These are phyloP conservation scores for Trypanosoma platydactyli DNA, from an alignment of 208 protist genomes.

Conservation along the genomic window DNA sequence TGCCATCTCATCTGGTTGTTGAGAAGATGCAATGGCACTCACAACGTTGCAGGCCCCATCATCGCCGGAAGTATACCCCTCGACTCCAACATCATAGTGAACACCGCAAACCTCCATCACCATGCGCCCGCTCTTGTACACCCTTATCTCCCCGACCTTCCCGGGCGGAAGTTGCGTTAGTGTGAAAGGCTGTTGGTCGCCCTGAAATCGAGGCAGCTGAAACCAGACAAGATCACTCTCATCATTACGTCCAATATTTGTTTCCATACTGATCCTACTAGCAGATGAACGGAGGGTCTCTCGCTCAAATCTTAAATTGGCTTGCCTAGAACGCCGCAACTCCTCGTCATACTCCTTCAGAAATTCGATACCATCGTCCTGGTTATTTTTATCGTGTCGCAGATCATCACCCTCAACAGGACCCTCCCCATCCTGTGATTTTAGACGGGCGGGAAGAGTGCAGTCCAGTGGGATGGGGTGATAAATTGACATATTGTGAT, in stretches of 20 bases:
- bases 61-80: conserved; percentile 40
- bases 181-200: conserved; percentile 45
- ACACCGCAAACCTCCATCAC: conserved; percentile 72
- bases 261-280: conserved; percentile 21
- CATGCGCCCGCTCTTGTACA: conserved; percentile 80
- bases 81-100: conserved; percentile 72
- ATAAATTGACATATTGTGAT: conserved; percentile 26
- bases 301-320: conserved; percentile 70
- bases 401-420: conserved; percentile 26
- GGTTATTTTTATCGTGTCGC: conserved; percentile 15
- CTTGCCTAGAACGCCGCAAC: conserved; percentile 30
- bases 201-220: conserved; percentile 77
- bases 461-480: conserved; percentile 37
- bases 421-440: neutral
- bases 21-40: conserved; percentile 44
- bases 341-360: conserved; percentile 60
- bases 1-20: conserved; percentile 37
- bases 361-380: conserved; percentile 59
- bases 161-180: conserved; percentile 52
- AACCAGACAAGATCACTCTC: conserved; percentile 60
- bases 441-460: conserved; percentile 18
- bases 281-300: conserved; percentile 34
- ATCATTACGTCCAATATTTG: conserved; percentile 13
- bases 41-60: conserved; percentile 47
- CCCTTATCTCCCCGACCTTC: conserved; percentile 79